These are phyloP conservation scores for Pseudonitzschia multiseries DNA, from an alignment of 108 stramenopile species.

Conservation along the genomic window DNA sequence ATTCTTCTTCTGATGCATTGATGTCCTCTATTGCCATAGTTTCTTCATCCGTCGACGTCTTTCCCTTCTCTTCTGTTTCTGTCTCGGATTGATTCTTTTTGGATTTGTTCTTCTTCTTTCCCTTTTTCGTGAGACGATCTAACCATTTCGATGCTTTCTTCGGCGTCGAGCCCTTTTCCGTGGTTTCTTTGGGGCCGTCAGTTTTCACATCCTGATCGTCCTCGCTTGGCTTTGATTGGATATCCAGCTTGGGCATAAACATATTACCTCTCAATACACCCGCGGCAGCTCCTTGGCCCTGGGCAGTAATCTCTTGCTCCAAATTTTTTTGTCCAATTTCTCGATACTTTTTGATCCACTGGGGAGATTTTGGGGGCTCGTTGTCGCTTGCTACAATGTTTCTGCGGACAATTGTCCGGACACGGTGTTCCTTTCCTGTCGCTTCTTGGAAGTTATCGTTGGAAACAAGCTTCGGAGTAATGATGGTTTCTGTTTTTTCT, in stretches of 20 bases:
- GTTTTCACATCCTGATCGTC: neutral
- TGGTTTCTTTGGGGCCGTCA: neutral
- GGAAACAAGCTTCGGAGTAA: neutral
- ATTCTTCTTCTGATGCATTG: no score
- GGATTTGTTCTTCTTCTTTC: constrained; percentile 1
- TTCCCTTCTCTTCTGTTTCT: neutral
- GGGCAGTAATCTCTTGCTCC: constrained; percentile 12
- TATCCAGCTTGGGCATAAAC: neutral
- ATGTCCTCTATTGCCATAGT: no score
- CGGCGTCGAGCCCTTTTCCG: neutral
- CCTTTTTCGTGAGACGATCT: neutral
- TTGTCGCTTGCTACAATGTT: constrained; percentile 20
- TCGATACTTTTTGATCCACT: constrained; percentile 26
- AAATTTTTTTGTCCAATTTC: constrained; percentile 19
- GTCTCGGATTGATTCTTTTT: neutral
- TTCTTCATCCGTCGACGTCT: no score
- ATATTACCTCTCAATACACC: neutral
- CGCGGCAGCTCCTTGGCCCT: neutral
- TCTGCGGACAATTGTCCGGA: constrained; percentile 20
- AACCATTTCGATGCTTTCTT: neutral
- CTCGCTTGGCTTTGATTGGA: neutral
- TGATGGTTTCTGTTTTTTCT: neutral
- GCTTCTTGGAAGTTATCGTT: constrained; percentile 26
- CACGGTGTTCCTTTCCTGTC: constrained; percentile 14
- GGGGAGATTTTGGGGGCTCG: constrained; percentile 14